Conservation (phyloP, 169 alveolate genomes). For the Plasmodium ovale region DNA sequence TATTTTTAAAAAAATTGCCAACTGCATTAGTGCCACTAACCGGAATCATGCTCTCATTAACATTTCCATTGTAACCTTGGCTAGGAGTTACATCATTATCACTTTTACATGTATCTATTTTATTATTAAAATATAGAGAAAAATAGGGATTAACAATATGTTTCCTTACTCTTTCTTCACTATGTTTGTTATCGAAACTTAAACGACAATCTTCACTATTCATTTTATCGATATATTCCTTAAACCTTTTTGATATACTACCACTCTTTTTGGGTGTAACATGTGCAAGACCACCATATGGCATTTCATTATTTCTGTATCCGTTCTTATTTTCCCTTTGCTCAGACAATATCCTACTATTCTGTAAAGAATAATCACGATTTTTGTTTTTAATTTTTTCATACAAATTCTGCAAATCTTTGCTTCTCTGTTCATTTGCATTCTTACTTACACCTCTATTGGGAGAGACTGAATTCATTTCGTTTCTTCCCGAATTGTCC, state of each 20-base stretch:
- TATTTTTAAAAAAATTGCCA: neutral
- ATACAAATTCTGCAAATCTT: constrained; percentile 31
- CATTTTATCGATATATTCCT: neutral
- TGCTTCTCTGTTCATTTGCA: constrained; percentile 5
- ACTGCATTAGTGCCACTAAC: neutral
- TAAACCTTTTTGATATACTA: neutral
- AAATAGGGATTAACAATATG: neutral
- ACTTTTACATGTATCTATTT: neutral
- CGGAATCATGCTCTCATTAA: neutral
- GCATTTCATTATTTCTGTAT: neutral
- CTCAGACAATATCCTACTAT: neutral
- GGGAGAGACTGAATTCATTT: neutral
- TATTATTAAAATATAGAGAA: neutral
- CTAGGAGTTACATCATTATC: neutral
- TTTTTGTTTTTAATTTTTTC: constrained; percentile 35
- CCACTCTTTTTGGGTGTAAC: neutral
- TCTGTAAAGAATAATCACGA: neutral
- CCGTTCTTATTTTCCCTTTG: constrained; percentile 1
- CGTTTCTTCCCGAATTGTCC: neutral
- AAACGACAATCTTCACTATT: neutral
- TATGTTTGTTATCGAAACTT: neutral
- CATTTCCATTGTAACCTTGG: neutral
- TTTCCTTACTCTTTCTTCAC: neutral
- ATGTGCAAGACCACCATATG: neutral
- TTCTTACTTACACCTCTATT: neutral